These are phyloP conservation scores for Fusarium marasasianum DNA, from an alignment of 2,329 filamentous ascomycete genomes.

Conservation along the genomic window DNA sequence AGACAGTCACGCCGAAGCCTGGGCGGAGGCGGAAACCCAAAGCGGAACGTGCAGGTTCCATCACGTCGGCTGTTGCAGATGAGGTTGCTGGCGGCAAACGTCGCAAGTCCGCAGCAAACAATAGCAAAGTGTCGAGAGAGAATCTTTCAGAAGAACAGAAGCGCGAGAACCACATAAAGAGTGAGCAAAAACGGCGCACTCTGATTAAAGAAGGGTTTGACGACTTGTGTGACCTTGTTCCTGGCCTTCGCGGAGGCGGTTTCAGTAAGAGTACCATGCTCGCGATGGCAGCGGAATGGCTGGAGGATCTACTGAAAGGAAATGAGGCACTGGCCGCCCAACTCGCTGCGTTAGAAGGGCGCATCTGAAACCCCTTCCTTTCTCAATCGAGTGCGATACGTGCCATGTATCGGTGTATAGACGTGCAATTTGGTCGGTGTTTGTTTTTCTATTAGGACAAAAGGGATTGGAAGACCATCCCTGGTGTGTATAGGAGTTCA, in stretches of 20 bases:
- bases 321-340: slow-evolving; percentile 70
- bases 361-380: slow-evolving; percentile 6
- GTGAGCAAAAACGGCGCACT: slow-evolving; percentile 86
- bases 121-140: slow-evolving; percentile 63
- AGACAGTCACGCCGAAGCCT: slow-evolving; percentile 45
- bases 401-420: slow-evolving; percentile 20
- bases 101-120: slow-evolving; percentile 58
- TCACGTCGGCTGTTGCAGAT: slow-evolving; percentile 47
- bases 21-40: slow-evolving; percentile 60
- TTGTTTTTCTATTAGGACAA: slow-evolving; percentile 20
- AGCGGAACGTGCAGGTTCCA: slow-evolving; percentile 47
- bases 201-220: slow-evolving; percentile 86
- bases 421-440: slow-evolving; percentile 21
- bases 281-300: slow-evolving; percentile 77
- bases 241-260: slow-evolving; percentile 75
- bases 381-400: not conserved
- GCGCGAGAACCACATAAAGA: slow-evolving; percentile 85
- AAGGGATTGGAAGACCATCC: slow-evolving; percentile 24
- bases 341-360: slow-evolving; percentile 53
- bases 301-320: slow-evolving; percentile 76
- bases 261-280: slow-evolving; percentile 87
- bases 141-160: slow-evolving; percentile 87
- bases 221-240: slow-evolving; percentile 79
- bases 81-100: slow-evolving; percentile 55
- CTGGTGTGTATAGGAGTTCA: slow-evolving; percentile 36